phyloP scores from a whole-genome alignment of 1,284 basidiomycete species.

The Exobasidium rhododendri region DNA sequence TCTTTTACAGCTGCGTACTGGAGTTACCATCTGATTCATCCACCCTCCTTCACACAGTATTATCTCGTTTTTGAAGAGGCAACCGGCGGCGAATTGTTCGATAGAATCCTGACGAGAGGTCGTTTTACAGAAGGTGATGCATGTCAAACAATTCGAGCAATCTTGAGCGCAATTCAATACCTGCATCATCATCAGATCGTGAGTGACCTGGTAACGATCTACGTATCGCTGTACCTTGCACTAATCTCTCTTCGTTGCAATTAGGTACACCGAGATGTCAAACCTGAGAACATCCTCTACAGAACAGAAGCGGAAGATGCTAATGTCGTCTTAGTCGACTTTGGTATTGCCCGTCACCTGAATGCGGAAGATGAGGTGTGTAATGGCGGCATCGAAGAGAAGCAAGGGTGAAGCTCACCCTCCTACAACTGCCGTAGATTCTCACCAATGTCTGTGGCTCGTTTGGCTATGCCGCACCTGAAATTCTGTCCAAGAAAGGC shows the following conservation, averaged over 20 bases:
- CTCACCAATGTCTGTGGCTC: slow-evolving; percentile 79
- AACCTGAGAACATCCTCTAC: slow-evolving; percentile 85
- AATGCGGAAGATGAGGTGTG: slow-evolving; percentile 65
- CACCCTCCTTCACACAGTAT: slow-evolving; percentile 28
- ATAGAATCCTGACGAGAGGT: slow-evolving; percentile 48
- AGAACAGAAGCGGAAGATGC: slow-evolving; percentile 67
- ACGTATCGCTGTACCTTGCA: no score
- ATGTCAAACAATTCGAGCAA: slow-evolving; percentile 41
- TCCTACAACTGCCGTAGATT: no score
- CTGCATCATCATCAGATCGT: slow-evolving; percentile 50
- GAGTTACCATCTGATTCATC: no score
- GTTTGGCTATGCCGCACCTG: slow-evolving; percentile 84
- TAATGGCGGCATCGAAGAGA: no score
- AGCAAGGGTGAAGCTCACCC: no score
- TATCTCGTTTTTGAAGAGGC: slow-evolving; percentile 57
- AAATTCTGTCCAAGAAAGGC: slow-evolving; percentile 76
- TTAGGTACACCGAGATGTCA: slow-evolving; percentile 50
- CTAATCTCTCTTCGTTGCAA: no score
- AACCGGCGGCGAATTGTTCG: slow-evolving; percentile 56
- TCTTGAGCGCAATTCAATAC: slow-evolving; percentile 49
- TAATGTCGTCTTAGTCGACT: slow-evolving; percentile 64
- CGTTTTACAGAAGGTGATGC: slow-evolving; percentile 55
- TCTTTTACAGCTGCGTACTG: no score
- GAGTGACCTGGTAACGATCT: background rate
- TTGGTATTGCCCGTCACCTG: slow-evolving; percentile 67